phyloP scores from a whole-genome alignment of 257 asterid genomes.

The Lycium ferocissimum region DNA sequence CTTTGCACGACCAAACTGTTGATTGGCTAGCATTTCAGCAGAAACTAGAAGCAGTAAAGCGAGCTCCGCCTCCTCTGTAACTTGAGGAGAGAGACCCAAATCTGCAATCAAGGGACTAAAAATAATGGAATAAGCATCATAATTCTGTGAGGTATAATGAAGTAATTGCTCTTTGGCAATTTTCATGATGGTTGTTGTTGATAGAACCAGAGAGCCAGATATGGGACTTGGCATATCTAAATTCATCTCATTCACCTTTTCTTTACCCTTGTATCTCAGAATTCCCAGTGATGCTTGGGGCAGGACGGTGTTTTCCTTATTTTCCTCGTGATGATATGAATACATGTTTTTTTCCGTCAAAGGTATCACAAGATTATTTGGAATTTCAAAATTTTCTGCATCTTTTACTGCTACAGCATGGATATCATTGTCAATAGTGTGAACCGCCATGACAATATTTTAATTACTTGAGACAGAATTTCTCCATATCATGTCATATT shows the following conservation, averaged over 20 bases:
- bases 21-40: conserved; percentile 35
- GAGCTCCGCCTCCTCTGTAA: conserved; percentile 33
- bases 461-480: background rate
- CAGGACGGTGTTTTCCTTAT: background rate
- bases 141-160: background rate
- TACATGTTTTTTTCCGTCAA: background rate
- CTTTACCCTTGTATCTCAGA: background rate
- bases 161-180: background rate
- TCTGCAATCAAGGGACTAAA: background rate
- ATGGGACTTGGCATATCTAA: background rate
- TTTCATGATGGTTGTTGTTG: background rate
- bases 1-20: conserved; percentile 44
- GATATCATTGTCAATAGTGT: background rate
- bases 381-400: background rate
- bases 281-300: background rate
- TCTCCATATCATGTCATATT: background rate
- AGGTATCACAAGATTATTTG: background rate
- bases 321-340: background rate
- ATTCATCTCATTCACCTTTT: background rate
- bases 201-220: background rate
- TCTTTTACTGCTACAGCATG: conserved; percentile 1
- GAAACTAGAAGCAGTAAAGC: conserved; percentile 43
- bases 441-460: background rate
- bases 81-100: conserved; percentile 26
- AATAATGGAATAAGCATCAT: conserved; percentile 17